These are phyloP conservation scores for Daldinia grandis DNA, from an alignment of 495 filamentous ascomycete genomes.

Conservation along the genomic window DNA sequence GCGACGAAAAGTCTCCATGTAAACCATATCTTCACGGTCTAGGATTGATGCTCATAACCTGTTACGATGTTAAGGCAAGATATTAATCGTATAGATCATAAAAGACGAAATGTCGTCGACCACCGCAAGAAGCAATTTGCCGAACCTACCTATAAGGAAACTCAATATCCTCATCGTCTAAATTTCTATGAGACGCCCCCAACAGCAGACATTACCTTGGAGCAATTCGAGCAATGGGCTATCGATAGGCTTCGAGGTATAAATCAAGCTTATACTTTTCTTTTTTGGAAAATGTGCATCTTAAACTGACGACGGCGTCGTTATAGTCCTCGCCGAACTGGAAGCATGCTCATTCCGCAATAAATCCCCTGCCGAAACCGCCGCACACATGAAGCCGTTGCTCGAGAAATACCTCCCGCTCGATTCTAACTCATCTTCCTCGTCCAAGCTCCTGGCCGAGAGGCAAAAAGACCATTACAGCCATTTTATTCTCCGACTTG, in stretches of 20 bases:
- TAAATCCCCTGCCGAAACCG: constrained; percentile 79
- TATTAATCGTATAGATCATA: constrained; percentile 77
- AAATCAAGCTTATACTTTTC: background rate
- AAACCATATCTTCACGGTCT: background rate
- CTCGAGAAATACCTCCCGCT: constrained; percentile 89
- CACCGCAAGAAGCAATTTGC: constrained; percentile 89
- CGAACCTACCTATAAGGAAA: constrained; percentile 70
- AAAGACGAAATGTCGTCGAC: constrained; percentile 76
- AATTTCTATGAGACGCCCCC: constrained; percentile 93
- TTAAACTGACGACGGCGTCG: constrained; percentile 19
- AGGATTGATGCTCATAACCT: constrained; percentile 1
- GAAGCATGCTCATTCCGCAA: constrained; percentile 97
- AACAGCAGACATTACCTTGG: constrained; percentile 92
- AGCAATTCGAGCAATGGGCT: constrained; percentile 99
- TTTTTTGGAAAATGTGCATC: too few species aligned
- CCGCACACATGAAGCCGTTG: constrained; percentile 77
- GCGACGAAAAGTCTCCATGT: constrained; percentile 10
- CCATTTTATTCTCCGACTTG: constrained; percentile 95
- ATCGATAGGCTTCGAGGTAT: constrained; percentile 86
- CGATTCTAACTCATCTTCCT: constrained; percentile 73
- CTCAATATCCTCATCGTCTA: constrained; percentile 82
- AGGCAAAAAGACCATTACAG: constrained; percentile 97
- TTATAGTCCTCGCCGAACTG: constrained; percentile 86
- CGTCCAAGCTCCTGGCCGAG: constrained; percentile 67
- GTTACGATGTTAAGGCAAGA: constrained; percentile 76